Evolutionary conservation across 1,284 basidiomycete genomes (phyloP), one percentile per base, ranked within the genome.

Genomic region (Stygiomarasmius scandens): DNA sequence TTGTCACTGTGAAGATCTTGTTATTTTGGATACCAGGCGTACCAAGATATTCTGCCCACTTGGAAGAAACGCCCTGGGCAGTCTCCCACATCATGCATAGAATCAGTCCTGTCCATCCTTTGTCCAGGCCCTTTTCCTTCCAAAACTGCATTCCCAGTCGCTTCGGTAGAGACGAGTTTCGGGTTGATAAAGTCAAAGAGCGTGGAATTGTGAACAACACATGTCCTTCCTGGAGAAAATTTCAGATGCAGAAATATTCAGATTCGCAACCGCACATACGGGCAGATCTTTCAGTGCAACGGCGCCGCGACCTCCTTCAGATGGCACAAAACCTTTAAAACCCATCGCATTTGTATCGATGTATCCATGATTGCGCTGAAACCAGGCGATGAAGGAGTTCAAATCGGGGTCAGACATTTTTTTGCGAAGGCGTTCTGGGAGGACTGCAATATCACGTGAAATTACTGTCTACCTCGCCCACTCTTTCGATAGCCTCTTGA

Each of bases 51-150:
- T 75, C 78, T 9, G 69, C 69, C 92, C 92, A 94, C 59, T 74
- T 82, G 45, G 87, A 92, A 22, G 76, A 66, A 6, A 69, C 44
- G 0, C 83, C 85, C 57, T 74, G 76, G 2, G 86, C 80, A 52
- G 85, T 84, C 72, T 98, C 96, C 89, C 92, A 98, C 91, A 98
- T 94, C 88, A 98, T 91, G 62, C 89, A 92, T 22, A 98, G 77
- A 58, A 98, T 98, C 43, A 98, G 77, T 1, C 91, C 90, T 1
- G 83, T 77, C 96, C 96, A 98, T 1, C 94, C 92, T 53, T 81
- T 75, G 52, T 88, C 78, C 55, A 95, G 71, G 22, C 74, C 70
- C 58, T 76, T 71, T 49, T 69, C 72, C 66, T 72, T 82, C 93
- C 93, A 96, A 38, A 81, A 79, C 4, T 77, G 74, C 2, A 70